Percentiles rank a stretch among this genome's conserved stretches.
These are phyloP conservation scores for Onygenales sp. DNA, from an alignment of 2,329 filamentous ascomycete genomes.

Conservation along the genomic window DNA sequence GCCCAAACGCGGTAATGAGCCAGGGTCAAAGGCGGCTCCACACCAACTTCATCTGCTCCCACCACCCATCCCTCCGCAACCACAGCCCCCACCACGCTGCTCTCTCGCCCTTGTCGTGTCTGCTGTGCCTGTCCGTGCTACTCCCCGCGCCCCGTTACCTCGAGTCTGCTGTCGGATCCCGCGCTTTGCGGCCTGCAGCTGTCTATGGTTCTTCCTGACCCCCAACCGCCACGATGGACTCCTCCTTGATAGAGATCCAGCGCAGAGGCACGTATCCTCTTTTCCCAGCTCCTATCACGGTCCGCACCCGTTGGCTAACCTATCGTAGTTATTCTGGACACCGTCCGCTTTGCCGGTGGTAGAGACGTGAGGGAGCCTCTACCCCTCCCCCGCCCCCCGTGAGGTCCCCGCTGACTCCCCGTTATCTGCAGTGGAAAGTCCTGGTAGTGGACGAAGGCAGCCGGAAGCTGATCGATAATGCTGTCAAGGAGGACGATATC, in stretches of 20 bases:
- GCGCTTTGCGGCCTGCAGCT: constrained; percentile 6
- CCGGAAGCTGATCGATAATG: constrained; percentile 80
- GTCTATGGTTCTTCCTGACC: constrained; percentile 21
- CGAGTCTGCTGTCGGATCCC: not conserved
- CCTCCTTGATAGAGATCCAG: constrained; percentile 79
- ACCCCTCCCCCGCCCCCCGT: constrained; percentile 14
- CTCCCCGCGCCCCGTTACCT: not conserved
- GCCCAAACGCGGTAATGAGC: no score
- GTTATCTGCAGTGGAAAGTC: constrained; percentile 74
- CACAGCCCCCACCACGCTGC: not conserved
- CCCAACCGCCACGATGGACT: constrained; percentile 56
- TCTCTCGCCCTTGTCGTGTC: not conserved
- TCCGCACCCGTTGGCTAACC: not conserved
- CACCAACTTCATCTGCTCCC: no score
- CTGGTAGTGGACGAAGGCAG: constrained; percentile 78
- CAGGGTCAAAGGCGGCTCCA: no score
- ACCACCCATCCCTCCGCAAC: no score
- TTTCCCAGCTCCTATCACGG: not conserved
- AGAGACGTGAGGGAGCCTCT: constrained; percentile 55
- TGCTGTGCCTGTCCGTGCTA: not conserved
- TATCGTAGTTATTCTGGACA: constrained; percentile 56
- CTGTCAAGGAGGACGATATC: constrained; percentile 90
- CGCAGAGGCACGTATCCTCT: constrained; percentile 52
- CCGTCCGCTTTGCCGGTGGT: constrained; percentile 67
- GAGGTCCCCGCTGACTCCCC: constrained; percentile 19